Conservation (phyloP, 495 filamentous ascomycete genomes). For the Niebla homalea region DNA sequence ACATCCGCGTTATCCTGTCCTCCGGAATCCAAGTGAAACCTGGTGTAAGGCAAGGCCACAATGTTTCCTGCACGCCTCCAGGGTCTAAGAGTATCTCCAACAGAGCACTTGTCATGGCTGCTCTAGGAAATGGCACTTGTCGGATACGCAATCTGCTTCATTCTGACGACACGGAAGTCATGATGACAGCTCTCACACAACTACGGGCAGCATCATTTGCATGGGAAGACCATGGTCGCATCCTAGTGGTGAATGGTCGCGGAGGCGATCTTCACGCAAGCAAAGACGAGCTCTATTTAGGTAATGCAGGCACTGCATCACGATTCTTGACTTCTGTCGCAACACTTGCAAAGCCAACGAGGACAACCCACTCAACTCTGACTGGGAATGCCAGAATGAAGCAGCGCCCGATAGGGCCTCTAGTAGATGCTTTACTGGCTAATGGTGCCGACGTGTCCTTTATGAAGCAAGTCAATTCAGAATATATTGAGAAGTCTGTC, state of each 20-base stretch:
- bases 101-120: conserved; percentile 81
- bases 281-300: conserved; percentile 68
- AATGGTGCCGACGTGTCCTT: conserved; percentile 80
- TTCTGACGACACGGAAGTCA: conserved; percentile 94
- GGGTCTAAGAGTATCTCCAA: conserved; percentile 98
- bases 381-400: conserved; percentile 98
- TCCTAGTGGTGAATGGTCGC: conserved; percentile 79
- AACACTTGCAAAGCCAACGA: conserved; percentile 58
- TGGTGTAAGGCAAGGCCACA: conserved; percentile 45
- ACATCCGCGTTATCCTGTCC: conserved; percentile 74
- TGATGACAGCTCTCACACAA: conserved; percentile 75
- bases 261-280: conserved; percentile 74
- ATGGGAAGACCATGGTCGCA: conserved; percentile 87
- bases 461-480: conserved; percentile 46
- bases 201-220: conserved; percentile 83
- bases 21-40: conserved; percentile 63
- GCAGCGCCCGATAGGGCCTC: conserved; percentile 76
- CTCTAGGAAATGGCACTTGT: conserved; percentile 75
- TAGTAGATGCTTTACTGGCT: conserved; percentile 79
- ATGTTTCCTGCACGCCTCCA: conserved; percentile 71
- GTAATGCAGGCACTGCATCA: conserved; percentile 93
- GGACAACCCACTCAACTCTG: conserved; percentile 55
- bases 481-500: conserved; percentile 56
- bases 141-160: conserved; percentile 84
- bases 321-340: conserved; percentile 91